These are phyloP conservation scores for Discostella pseudostelligera DNA, from an alignment of 108 stramenopile species.

Conservation along the genomic window DNA sequence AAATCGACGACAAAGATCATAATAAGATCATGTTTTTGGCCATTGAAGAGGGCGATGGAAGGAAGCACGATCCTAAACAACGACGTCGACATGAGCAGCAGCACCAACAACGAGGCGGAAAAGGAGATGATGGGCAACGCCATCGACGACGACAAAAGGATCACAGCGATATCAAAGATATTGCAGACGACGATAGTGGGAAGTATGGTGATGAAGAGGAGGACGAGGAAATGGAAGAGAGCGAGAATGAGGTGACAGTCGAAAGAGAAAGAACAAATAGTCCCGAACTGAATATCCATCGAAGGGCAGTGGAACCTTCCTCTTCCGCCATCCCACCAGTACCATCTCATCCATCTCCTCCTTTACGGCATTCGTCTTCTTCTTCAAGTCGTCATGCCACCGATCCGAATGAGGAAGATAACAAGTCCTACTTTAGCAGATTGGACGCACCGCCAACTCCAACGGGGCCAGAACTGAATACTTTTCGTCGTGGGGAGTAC, in stretches of 20 bases:
- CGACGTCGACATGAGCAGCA: too few relatives aligned
- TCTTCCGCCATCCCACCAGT: neutral
- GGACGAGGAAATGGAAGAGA: constrained; percentile 4
- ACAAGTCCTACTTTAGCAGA: constrained; percentile 9
- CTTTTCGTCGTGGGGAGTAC: neutral
- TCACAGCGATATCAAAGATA: neutral
- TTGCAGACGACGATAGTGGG: neutral
- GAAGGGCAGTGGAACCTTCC: neutral
- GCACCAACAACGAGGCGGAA: neutral
- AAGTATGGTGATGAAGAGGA: constrained; percentile 9
- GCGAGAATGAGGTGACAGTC: neutral
- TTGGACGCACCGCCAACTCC: constrained; percentile 25
- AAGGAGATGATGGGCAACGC: neutral
- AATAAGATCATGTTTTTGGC: too few relatives aligned
- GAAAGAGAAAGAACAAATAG: constrained; percentile 3
- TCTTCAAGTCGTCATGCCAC: neutral
- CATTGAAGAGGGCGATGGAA: too few relatives aligned
- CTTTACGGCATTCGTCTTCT: constrained; percentile 5
- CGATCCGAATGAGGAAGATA: constrained; percentile 21
- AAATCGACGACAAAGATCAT: too few relatives aligned
- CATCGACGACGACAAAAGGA: neutral
- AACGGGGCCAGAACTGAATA: constrained; percentile 11
- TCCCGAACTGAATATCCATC: constrained; percentile 7
- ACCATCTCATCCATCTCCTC: too few relatives aligned
- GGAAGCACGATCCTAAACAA: too few relatives aligned